A percentile compares a stretch with the other conserved stretches of the same genome.
Conservation (phyloP, 1,284 basidiomycete genomes). For the Peniophora sp. region DNA sequence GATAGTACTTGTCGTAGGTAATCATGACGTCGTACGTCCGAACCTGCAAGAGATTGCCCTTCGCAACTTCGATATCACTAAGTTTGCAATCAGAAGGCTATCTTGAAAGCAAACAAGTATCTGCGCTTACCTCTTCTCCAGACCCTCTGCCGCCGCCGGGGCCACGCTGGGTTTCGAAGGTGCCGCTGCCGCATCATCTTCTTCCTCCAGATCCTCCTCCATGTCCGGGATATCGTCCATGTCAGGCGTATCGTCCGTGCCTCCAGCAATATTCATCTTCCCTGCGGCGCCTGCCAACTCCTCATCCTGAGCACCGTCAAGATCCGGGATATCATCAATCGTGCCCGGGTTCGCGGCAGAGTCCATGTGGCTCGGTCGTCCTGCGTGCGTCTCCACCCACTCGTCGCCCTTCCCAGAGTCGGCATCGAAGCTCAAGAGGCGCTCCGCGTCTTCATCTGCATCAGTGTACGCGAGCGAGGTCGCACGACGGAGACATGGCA, state of each 20-base stretch:
- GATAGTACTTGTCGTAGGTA: slow-evolving; percentile 99
- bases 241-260: slow-evolving; percentile 24
- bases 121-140: slow-evolving; percentile 20
- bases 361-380: slow-evolving; percentile 47
- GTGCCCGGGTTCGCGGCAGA: slow-evolving; percentile 46
- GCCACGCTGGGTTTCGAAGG: slow-evolving; percentile 40
- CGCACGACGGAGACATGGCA: slow-evolving; percentile 87
- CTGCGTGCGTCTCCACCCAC: slow-evolving; percentile 84
- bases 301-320: slow-evolving; percentile 90
- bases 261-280: slow-evolving; percentile 8
- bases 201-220: slow-evolving; percentile 31
- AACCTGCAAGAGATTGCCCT: slow-evolving; percentile 85
- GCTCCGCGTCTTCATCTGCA: slow-evolving; percentile 90
- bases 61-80: slow-evolving; percentile 56
- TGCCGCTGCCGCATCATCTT: slow-evolving; percentile 73
- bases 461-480: slow-evolving; percentile 90
- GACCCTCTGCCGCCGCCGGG: slow-evolving; percentile 17
- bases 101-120: neutral
- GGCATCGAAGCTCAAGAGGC: slow-evolving; percentile 72
- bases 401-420: slow-evolving; percentile 52
- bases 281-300: slow-evolving; percentile 65
- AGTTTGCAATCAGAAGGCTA: slow-evolving; percentile 1
- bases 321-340: slow-evolving; percentile 84
- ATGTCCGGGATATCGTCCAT: slow-evolving; percentile 34
- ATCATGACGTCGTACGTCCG: slow-evolving; percentile 99